These are phyloP conservation scores for Trichoderma endophyticum DNA, from an alignment of 2,329 filamentous ascomycete genomes.

Conservation along the genomic window DNA sequence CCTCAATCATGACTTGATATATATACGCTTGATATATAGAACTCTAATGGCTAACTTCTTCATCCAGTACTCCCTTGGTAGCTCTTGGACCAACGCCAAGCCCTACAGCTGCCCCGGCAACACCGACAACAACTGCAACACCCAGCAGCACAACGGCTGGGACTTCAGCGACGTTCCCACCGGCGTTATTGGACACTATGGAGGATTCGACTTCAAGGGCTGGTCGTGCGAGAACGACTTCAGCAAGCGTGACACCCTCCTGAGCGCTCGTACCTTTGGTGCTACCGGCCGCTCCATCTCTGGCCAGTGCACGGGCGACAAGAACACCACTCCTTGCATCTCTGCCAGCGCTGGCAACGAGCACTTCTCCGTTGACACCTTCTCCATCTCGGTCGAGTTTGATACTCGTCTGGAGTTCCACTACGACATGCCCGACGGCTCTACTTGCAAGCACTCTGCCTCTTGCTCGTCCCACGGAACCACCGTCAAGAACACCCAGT, in stretches of 20 bases:
- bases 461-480: slow-evolving; percentile 66
- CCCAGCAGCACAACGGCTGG: slow-evolving; percentile 67
- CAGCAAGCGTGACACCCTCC: slow-evolving; percentile 55
- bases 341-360: slow-evolving; percentile 45
- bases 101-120: slow-evolving; percentile 67
- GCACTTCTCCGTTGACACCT: slow-evolving; percentile 69
- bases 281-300: slow-evolving; percentile 54
- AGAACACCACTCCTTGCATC: slow-evolving; percentile 56
- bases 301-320: slow-evolving; percentile 48
- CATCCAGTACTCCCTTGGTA: slow-evolving; percentile 19
- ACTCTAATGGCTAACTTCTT: background rate
- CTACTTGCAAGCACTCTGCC: slow-evolving; percentile 73
- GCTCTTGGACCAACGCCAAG: slow-evolving; percentile 31
- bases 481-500: slow-evolving; percentile 78
- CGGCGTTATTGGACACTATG: slow-evolving; percentile 64
- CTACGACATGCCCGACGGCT: slow-evolving; percentile 82
- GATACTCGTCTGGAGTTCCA: slow-evolving; percentile 80
- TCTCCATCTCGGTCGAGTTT: slow-evolving; percentile 71
- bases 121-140: slow-evolving; percentile 72
- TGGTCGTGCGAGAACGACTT: slow-evolving; percentile 63
- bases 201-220: slow-evolving; percentile 70
- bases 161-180: slow-evolving; percentile 63
- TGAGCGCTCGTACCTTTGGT: slow-evolving; percentile 50
- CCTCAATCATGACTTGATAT: background rate
- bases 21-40: background rate